Evolutionary conservation across 1,139 yeast genomes (phyloP), one percentile per base, ranked within the genome.

Genomic region (Waltiozyma sp.): DNA sequence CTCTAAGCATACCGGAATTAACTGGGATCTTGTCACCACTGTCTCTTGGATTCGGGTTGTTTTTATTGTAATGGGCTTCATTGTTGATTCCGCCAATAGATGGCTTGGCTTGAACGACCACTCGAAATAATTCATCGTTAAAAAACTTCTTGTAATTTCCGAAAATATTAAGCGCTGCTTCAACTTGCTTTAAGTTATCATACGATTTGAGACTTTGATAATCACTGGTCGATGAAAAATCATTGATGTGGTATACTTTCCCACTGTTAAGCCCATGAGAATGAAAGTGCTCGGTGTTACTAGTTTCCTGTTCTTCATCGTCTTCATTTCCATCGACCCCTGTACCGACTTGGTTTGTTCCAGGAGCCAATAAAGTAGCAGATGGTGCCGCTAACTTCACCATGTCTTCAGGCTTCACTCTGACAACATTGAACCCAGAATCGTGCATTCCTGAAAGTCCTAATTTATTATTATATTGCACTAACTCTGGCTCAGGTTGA

Each of bases 1-100:
- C 58, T 35, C 56, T 43, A 3, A 50, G 39, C 40, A 51, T 54
- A 3, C 59, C 59, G 5, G 45, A 43, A 3, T 48, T 19, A 3
- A 53, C 54, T 1, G 58, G 58, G 16, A 55, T 42, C 37, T 48
- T 55, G 9, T 31, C 15, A 15, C 48, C 53, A 44, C 49, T 41
- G 3, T 52, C 41, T 1, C 38, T 42, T n/a, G 18, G 37, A 37
- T 35, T 43, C 14, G 21, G 18, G 34, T 54, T 54, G 3, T 47
- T 28, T 10, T 43, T 38, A 38, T 49, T 50, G 43, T 55, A 55
- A 31, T 54, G 58, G 1, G 46, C 42, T 13, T 24, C 40, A 39
- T 55, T 51, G 42, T 55, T 55, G 40, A 55, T 45, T 2, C 47
- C 28, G 4, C 40, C 43, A 10, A 48, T 37, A 0, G 45, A 23